Evolutionary conservation across 225 moss, liverwort and hornwort species (phyloP).

Genomic region (Polytrichum commune): DNA sequence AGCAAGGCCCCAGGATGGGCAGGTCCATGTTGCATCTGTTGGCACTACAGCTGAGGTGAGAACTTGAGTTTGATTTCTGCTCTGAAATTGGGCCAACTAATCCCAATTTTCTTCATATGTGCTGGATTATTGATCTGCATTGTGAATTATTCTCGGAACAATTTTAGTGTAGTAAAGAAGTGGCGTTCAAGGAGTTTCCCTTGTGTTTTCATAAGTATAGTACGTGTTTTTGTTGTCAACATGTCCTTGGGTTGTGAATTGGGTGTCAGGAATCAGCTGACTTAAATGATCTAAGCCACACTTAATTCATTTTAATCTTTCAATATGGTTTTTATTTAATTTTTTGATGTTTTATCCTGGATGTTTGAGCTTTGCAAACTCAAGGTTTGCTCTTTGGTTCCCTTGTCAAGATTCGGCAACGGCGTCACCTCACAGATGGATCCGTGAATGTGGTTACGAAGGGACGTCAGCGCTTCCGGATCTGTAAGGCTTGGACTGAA

Average conservation of each 20-base stretch:
- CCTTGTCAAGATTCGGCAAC: constrained; percentile 73
- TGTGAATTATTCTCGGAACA: too few relatives aligned
- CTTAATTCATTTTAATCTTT: too few relatives aligned
- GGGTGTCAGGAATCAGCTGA: too few relatives aligned
- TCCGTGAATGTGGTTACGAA: constrained; percentile 92
- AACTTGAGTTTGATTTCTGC: background rate
- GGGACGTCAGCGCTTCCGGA: constrained; percentile 89
- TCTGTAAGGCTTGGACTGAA: constrained; percentile 87
- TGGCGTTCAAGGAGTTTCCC: too few relatives aligned
- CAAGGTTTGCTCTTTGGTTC: background rate
- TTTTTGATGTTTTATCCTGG: too few relatives aligned
- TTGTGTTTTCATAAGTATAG: too few relatives aligned
- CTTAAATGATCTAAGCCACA: too few relatives aligned
- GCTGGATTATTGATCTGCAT: background rate
- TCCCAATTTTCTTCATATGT: background rate
- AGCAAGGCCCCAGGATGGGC: constrained; percentile 53
- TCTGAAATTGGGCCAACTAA: too few relatives aligned
- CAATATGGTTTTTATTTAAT: too few relatives aligned
- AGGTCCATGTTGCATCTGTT: constrained; percentile 77
- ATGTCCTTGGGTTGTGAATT: too few relatives aligned
- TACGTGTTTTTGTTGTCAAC: too few relatives aligned
- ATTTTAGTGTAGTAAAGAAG: too few relatives aligned
- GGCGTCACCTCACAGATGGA: constrained; percentile 84
- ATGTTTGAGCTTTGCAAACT: background rate
- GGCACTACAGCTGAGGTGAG: constrained; percentile 94